These are phyloP conservation scores for Fusarium udum DNA, from an alignment of 2,329 filamentous ascomycete species.

Conservation along the genomic window DNA sequence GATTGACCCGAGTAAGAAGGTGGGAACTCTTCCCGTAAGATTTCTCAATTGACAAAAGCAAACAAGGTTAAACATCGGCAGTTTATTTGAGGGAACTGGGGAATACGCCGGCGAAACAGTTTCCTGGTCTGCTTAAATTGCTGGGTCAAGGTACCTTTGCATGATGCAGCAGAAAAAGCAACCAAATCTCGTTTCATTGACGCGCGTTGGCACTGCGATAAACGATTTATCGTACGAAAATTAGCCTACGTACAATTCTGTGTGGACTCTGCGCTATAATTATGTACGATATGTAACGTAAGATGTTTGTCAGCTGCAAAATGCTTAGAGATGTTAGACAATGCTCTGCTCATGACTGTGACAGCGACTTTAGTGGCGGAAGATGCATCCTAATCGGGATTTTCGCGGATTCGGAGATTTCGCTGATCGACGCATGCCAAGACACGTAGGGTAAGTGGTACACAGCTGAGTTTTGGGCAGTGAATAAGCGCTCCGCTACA, in stretches of 20 bases:
- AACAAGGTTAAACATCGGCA: background rate
- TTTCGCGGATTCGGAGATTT: background rate
- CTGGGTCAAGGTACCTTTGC: background rate
- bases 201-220: background rate
- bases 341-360: too few relatives aligned
- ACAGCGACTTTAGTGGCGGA: background rate
- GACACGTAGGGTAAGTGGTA: background rate
- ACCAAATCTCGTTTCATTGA: background rate
- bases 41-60: background rate
- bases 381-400: background rate
- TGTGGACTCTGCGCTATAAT: background rate
- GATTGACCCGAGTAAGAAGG: background rate
- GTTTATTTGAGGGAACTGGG: too few relatives aligned
- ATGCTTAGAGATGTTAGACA: background rate
- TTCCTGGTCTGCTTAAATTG: background rate
- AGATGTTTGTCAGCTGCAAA: background rate
- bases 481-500: background rate
- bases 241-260: rapidly evolving
- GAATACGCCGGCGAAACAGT: background rate
- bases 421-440: background rate
- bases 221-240: background rate
- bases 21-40: background rate
- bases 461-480: rapidly evolving
- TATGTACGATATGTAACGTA: background rate
- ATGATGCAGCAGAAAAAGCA: background rate